phyloP scores from a whole-genome alignment of 2,329 filamentous ascomycete genomes.

The Ophiostoma sp. region DNA sequence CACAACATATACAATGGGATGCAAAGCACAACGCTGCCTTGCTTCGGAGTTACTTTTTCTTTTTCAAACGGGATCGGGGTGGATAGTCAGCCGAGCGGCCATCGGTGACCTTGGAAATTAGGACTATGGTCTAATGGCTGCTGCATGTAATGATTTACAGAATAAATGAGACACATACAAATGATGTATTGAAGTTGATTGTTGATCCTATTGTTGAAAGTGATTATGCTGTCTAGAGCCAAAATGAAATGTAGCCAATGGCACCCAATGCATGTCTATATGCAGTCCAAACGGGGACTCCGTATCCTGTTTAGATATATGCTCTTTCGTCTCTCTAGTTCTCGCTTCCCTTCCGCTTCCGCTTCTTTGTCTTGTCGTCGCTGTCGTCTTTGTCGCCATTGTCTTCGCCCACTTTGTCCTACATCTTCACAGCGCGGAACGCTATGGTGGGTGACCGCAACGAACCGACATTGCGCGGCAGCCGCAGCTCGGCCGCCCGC shows the following conservation, averaged over 20 bases:
- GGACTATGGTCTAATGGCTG: background rate
- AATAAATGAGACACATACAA: constrained; percentile 1
- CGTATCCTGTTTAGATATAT: background rate
- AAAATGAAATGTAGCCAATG: background rate
- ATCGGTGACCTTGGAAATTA: background rate
- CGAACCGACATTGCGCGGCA: constrained; percentile 72
- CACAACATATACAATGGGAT: background rate
- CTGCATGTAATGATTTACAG: constrained; percentile 3
- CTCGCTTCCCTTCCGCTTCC: background rate
- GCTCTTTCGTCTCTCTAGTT: background rate
- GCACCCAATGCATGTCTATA: constrained; percentile 16
- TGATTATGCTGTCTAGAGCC: constrained; percentile 10
- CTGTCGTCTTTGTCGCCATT: background rate
- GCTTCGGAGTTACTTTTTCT: background rate
- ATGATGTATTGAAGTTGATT: background rate
- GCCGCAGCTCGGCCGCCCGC: constrained; percentile 83
- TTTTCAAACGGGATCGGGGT: background rate
- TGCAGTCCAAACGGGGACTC: background rate
- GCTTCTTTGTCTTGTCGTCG: background rate
- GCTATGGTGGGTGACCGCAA: constrained; percentile 65
- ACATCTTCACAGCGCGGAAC: constrained; percentile 60
- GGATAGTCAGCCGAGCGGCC: no score
- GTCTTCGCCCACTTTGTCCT: constrained; percentile 26
- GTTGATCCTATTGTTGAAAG: background rate
- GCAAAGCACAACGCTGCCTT: background rate